Percentiles rank a stretch among this genome's conserved stretches.
Evolutionary conservation across 2,329 filamentous ascomycete species (phyloP).

Genomic region (Penicillium sp.): DNA sequence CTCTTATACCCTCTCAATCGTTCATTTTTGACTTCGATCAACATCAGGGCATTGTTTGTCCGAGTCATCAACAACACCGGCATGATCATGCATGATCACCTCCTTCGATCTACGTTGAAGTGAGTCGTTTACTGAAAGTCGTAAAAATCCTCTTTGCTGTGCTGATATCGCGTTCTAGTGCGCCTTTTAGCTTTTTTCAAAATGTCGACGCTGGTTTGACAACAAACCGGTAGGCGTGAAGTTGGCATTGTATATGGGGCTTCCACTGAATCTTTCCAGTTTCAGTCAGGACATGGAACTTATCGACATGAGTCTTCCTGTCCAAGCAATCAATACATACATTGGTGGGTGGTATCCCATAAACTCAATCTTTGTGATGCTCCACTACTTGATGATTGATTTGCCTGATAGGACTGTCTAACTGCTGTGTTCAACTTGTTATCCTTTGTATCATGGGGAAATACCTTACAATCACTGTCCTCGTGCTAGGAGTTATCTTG

Average conservation of each 20-base stretch:
- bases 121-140: neutral
- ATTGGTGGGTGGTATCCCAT: neutral
- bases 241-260: slow-evolving; percentile 9
- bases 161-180: neutral
- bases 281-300: neutral
- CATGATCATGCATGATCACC: slow-evolving; percentile 9
- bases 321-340: slow-evolving; percentile 5
- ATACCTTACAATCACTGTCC: slow-evolving; percentile 10
- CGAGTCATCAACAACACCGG: slow-evolving; percentile 16
- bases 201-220: slow-evolving; percentile 10
- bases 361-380: neutral
- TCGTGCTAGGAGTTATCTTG: neutral
- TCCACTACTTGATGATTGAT: neutral
- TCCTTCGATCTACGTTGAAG: slow-evolving; percentile 15
- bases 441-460: slow-evolving; percentile 9
- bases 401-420: slow-evolving; percentile 6
- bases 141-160: neutral
- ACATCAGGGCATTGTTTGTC: slow-evolving; percentile 19
- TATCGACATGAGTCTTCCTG: neutral
- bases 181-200: slow-evolving; percentile 22
- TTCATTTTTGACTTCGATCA: neutral
- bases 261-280: slow-evolving; percentile 26
- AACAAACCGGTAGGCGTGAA: slow-evolving; percentile 8
- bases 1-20: neutral
- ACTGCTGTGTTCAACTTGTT: slow-evolving; percentile 6